Conservation (phyloP, 202 grass and related monocot species). For the Alloteropsis angusta region DNA sequence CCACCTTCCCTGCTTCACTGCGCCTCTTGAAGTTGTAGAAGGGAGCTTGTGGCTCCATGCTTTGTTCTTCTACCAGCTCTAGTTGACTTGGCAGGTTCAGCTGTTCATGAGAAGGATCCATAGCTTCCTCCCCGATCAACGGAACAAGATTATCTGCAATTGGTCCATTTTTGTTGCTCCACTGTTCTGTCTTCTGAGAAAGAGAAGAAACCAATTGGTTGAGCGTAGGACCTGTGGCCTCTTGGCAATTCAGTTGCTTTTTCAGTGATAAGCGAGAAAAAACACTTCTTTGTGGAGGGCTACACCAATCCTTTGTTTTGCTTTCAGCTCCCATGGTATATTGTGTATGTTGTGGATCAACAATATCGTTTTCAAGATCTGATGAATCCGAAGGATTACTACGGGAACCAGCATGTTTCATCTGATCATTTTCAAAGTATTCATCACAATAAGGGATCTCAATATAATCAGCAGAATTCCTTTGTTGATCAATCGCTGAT, state of each 20-base stretch:
- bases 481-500: constrained; percentile 9
- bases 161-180: background rate
- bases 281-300: constrained; percentile 19
- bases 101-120: constrained; percentile 4
- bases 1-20: constrained; percentile 17
- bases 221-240: constrained; percentile 16
- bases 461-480: constrained; percentile 19
- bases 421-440: background rate
- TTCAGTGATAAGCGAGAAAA: constrained; percentile 47
- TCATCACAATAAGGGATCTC: background rate
- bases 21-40: constrained; percentile 66
- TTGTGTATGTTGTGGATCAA: background rate
- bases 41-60: constrained; percentile 21
- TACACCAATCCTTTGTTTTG: constrained; percentile 8
- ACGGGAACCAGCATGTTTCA: background rate
- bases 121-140: background rate
- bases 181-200: constrained; percentile 27
- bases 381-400: background rate
- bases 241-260: constrained; percentile 11
- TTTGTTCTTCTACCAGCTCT: constrained; percentile 23
- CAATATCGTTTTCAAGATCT: constrained; percentile 16
- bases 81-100: background rate
- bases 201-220: constrained; percentile 34
- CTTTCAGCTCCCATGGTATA: constrained; percentile 17
- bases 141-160: constrained; percentile 7